Evolutionary conservation across 768 basidiomycete species (phyloP).

Genomic region (Tricholoma sp.): DNA sequence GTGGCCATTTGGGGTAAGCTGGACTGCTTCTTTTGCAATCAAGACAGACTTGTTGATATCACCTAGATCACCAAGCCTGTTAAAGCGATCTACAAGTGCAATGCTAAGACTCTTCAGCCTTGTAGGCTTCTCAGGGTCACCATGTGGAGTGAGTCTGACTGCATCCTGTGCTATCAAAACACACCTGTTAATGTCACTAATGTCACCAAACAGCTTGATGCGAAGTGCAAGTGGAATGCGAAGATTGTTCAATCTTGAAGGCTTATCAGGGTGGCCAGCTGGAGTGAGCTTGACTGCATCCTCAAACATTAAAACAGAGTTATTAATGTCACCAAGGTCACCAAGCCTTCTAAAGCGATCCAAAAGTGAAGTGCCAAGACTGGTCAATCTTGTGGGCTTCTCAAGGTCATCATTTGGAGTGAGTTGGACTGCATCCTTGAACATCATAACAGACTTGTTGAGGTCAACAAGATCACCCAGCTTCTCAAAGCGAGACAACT

Average conservation of each 20-base stretch:
- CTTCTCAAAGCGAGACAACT: slow-evolving; percentile 17
- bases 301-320: slow-evolving; percentile 11
- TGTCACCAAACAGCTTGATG: slow-evolving; percentile 1
- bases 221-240: slow-evolving; percentile 1
- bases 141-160: neutral
- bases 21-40: neutral
- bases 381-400: slow-evolving; percentile 13
- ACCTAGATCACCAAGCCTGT: slow-evolving; percentile 12
- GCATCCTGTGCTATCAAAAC: slow-evolving; percentile 2
- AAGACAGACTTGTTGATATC: slow-evolving; percentile 8
- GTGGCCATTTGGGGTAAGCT: neutral
- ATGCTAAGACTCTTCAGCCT: slow-evolving; percentile 6
- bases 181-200: slow-evolving; percentile 3
- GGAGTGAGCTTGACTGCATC: slow-evolving; percentile 11
- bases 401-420: slow-evolving; percentile 16
- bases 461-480: slow-evolving; percentile 21
- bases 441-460: slow-evolving; percentile 20
- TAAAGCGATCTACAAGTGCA: slow-evolving; percentile 4
- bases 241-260: slow-evolving; percentile 7
- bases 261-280: slow-evolving; percentile 10
- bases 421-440: slow-evolving; percentile 18
- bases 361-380: slow-evolving; percentile 22
- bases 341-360: slow-evolving; percentile 20
- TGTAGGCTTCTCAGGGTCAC: slow-evolving; percentile 2
- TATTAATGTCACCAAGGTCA: slow-evolving; percentile 23